These are phyloP conservation scores for Trapa bicornis DNA, from an alignment of 345 rosid species.

Conservation along the genomic window DNA sequence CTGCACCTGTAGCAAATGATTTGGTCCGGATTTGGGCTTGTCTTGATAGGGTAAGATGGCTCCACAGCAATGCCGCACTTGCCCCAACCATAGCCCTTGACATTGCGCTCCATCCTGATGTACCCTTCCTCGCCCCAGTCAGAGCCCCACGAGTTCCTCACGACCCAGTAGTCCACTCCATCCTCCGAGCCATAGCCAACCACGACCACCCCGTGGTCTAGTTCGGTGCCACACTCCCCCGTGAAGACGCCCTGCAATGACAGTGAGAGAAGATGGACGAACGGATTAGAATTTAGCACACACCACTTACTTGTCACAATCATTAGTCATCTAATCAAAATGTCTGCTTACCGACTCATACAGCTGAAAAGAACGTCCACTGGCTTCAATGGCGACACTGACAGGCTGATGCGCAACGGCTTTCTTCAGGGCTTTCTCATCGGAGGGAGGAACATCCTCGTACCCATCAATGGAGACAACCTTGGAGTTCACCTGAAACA, in stretches of 20 bases:
- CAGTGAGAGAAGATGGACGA: neutral
- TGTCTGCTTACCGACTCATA: slow-evolving; percentile 45
- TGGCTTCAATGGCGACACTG: slow-evolving; percentile 69
- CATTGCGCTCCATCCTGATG: slow-evolving; percentile 39
- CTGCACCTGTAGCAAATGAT: neutral
- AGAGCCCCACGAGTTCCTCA: slow-evolving; percentile 66
- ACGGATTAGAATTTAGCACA: neutral
- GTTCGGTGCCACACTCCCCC: slow-evolving; percentile 48
- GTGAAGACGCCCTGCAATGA: slow-evolving; percentile 56
- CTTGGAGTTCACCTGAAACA: slow-evolving; percentile 38
- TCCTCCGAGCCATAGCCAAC: slow-evolving; percentile 82
- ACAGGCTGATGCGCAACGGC: slow-evolving; percentile 75
- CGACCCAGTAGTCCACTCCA: slow-evolving; percentile 73
- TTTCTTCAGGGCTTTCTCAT: slow-evolving; percentile 51
- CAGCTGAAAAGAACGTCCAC: slow-evolving; percentile 63
- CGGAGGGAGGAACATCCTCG: slow-evolving; percentile 53
- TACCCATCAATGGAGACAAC: slow-evolving; percentile 48
- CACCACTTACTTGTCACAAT: neutral
- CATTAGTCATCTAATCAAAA: neutral
- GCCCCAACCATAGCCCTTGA: slow-evolving; percentile 15
- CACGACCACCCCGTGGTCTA: slow-evolving; percentile 72
- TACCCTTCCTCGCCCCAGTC: slow-evolving; percentile 65
- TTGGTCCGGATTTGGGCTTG: slow-evolving; percentile 27
- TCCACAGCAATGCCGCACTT: slow-evolving; percentile 50
- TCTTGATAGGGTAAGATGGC: slow-evolving; percentile 48